Conservation (phyloP, 371 early-diverging fungal species). For the Haplosporangium sp. region DNA sequence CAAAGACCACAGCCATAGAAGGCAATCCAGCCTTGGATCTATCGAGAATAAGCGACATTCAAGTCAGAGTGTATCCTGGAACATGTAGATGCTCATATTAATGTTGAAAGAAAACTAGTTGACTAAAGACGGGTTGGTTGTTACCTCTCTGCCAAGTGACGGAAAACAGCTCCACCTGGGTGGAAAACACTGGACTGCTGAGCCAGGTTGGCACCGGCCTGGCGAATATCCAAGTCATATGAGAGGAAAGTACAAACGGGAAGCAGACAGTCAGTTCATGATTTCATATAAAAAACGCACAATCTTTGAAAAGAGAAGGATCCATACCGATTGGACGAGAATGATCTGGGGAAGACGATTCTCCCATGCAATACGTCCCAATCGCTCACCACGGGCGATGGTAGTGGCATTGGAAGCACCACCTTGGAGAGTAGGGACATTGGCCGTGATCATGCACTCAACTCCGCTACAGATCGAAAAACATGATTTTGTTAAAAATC, state of each 20-base stretch:
- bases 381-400: slow-evolving; percentile 65
- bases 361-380: slow-evolving; percentile 69
- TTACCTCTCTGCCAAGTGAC: slow-evolving; percentile 72
- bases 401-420: slow-evolving; percentile 76
- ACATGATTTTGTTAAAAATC: too few relatives aligned
- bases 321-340: slow-evolving; percentile 66
- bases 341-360: slow-evolving; percentile 71
- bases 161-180: slow-evolving; percentile 77
- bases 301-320: neutral
- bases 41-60: neutral
- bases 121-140: neutral
- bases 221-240: too few relatives aligned
- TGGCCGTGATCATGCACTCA: slow-evolving; percentile 72
- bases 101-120: neutral
- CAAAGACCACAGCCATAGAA: slow-evolving; percentile 78
- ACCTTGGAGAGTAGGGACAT: slow-evolving; percentile 71
- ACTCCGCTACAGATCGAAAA: slow-evolving; percentile 64
- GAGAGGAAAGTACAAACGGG: neutral
- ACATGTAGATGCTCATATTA: too few relatives aligned
- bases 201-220: slow-evolving; percentile 82
- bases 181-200: slow-evolving; percentile 83
- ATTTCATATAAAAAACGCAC: neutral
- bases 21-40: slow-evolving; percentile 80
- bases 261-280: neutral
- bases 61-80: too few relatives aligned